A percentile compares a stretch with the other conserved stretches of the same genome.
phyloP scores from a whole-genome alignment of 2,329 filamentous ascomycete genomes.

The Botrytis fabae region DNA sequence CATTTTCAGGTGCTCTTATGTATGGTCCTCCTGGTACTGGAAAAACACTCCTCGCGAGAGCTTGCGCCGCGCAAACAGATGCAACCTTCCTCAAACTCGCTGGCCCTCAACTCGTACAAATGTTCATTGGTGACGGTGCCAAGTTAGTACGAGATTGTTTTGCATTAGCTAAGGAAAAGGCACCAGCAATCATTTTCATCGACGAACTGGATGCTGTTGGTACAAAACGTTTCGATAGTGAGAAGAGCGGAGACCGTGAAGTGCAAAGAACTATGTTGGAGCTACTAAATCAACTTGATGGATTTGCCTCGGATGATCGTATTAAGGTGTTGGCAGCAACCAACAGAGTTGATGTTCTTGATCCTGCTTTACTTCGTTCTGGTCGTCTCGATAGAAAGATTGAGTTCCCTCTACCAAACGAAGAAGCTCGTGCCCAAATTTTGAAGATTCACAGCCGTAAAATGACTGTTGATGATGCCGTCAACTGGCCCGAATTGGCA shows the following conservation, averaged over 20 bases:
- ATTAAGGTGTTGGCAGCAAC: conserved; percentile 96
- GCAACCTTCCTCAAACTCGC: conserved; percentile 98
- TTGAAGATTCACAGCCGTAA: conserved; percentile 96
- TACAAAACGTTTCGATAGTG: conserved; percentile 97
- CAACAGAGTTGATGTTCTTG: conserved; percentile 90
- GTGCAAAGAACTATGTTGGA: conserved; percentile 99
- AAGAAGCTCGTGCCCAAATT: conserved; percentile 96
- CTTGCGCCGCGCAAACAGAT: conserved; percentile 95
- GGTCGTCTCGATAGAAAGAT: conserved; percentile 96
- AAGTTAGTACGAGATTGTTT: conserved; percentile 98
- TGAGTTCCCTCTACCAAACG: conserved; percentile 96
- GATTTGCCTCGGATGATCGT: conserved; percentile 93
- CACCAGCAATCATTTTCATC: conserved; percentile 98
- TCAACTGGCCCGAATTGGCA: conserved; percentile 96
- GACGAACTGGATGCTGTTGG: conserved; percentile 98
- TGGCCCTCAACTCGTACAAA: conserved; percentile 95
- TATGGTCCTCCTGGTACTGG: conserved; percentile 91
- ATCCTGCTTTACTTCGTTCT: conserved; percentile 86
- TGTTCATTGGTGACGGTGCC: conserved; percentile 98
- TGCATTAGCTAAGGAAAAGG: conserved; percentile 96
- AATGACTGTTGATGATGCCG: conserved; percentile 90
- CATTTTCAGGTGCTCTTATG: conserved; percentile 80
- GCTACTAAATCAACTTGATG: conserved; percentile 95
- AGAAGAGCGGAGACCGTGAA: conserved; percentile 96
- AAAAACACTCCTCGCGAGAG: conserved; percentile 89